Base-by-base conservation (phyloP, 2,329 filamentous ascomycete genomes). In the Gaeumannomyces tritici region DNA sequence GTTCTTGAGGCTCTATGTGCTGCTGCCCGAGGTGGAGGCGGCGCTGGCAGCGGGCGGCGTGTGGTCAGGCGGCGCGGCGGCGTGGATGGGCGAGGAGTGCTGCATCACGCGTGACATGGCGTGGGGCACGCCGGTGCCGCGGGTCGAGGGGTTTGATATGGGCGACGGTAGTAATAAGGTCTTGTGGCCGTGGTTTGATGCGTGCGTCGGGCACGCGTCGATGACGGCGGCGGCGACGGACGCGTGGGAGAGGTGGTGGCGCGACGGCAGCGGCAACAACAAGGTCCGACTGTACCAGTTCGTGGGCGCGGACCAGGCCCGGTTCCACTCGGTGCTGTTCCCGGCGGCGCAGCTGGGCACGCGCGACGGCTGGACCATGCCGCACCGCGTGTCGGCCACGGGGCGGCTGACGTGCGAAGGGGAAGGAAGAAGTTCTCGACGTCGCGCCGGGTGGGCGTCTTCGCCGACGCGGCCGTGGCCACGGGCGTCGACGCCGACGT, bases 181-280 rank as follows among this genome's bases (percentile, higher is more conserved):
- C 29, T 4, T 31, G 29, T 31, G 5, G n/a, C 31, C 90, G 65
- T 77, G 75, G 75, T 91, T 91, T 68, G 89, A 91, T 71, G 89
- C 89, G 57, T 90, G 88, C 72, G 91, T 91, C 67, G 89, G 89
- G 18, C 91, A 91, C 71, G 82, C 87, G 27, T 90, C 87, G 0
- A 91, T 91, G 67, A 91, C 89, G 0, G 87, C 87, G 57, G 89
- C 84, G 67, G 91, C 91, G 72, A 91, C 88, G 4, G 67, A 69
- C 47, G 77, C 90, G 63, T 91, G 89, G 89, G 83, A 90, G 76
- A 80, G 86, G 67, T 91, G 89, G 89, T 91, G 89, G 89, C 80
- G 83, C 64, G 31, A 11, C 31, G 31, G 7, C 31, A 1, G 12
- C 31, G 31, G 9, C 29, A 9, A 9, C 29, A 9, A 90, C 35